Evolutionary conservation across 2,329 filamentous ascomycete species (phyloP), one percentile per base, ranked within the genome.

Genomic region (Trichoderma simmonsii): DNA sequence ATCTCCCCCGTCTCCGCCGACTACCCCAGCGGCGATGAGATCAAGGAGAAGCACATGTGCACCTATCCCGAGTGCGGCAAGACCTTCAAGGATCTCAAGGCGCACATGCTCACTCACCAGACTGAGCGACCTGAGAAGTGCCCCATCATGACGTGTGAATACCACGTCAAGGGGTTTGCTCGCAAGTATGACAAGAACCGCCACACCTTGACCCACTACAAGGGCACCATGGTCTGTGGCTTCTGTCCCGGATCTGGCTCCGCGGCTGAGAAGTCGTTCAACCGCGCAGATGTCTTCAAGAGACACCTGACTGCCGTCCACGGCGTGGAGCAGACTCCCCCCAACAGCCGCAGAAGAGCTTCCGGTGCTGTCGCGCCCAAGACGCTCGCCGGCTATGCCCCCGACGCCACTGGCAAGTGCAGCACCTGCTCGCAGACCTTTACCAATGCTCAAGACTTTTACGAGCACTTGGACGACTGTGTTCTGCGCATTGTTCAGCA

Each of bases 181-280:
- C 88, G 95, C 77, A 97, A 97, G 83, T 98, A 98, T 80, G 95
- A 98, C 85, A 97, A 97, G 87, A 97, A 97, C 83, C 87, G 95
- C 59, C 95, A 98, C 81, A 97, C 94, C 6, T 83, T 97, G 74
- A 98, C 95, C 6, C 95, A 98, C 81, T 98, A 97, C 88, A 97
- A 97, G 84, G 95, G 95, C 54, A 97, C 93, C 63, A 97, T 97
- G 95, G 93, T 97, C 28, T 98, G 95, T 79, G 94, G 94, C 34
- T 98, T 97, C 84, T 97, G 95, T 78, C 93, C 94, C 1, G 93
- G 94, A 39, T 94, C 93, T 32, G 95, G 95, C 4, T 95, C 94
- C 5, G 89, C 94, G 8, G 92, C 92, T 1, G 95, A 97, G 83
- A 98, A 97, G 88, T 95, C 93, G 75, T 98, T 98, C 81, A 97